These are phyloP conservation scores for Pyrenochaeta sp. DNA, from an alignment of 2,329 filamentous ascomycete genomes.

Conservation along the genomic window DNA sequence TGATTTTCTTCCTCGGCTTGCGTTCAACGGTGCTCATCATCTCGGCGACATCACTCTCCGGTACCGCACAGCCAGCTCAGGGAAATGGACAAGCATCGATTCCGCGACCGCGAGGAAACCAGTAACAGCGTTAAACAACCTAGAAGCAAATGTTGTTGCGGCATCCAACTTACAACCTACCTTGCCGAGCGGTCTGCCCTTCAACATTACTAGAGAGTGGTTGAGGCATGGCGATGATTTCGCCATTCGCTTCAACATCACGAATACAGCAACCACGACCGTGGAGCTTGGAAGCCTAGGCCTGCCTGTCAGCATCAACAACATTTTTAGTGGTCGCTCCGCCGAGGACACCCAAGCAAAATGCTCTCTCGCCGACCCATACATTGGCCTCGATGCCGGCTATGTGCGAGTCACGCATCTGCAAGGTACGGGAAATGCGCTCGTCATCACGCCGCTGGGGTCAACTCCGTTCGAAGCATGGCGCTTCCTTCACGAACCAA, in stretches of 20 bases:
- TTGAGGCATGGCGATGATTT: constrained; percentile 59
- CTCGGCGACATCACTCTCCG: constrained; percentile 66
- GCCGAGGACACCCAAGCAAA: constrained; percentile 59
- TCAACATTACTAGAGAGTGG: constrained; percentile 64
- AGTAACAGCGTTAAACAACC: constrained; percentile 39
- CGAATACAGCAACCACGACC: constrained; percentile 52
- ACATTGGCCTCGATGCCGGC: constrained; percentile 67
- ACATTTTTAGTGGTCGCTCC: constrained; percentile 64
- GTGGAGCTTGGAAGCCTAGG: constrained; percentile 67
- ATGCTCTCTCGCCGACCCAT: constrained; percentile 67
- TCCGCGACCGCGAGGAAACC: constrained; percentile 55
- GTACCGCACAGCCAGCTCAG: constrained; percentile 55
- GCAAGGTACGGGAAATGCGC: constrained; percentile 61
- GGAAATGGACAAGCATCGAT: constrained; percentile 58
- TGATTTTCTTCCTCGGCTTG: constrained; percentile 58
- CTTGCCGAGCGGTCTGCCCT: constrained; percentile 45
- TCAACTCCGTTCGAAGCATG: constrained; percentile 64
- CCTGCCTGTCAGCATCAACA: constrained; percentile 69
- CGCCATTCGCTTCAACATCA: constrained; percentile 61
- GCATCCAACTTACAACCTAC: constrained; percentile 55
- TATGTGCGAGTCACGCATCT: constrained; percentile 64
- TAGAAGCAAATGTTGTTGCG: constrained; percentile 42
- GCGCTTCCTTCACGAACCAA: constrained; percentile 59
- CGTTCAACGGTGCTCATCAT: constrained; percentile 64
- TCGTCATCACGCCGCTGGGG: constrained; percentile 65